Percentiles rank a stretch among this genome's conserved stretches.
phyloP scores from a whole-genome alignment of 257 asterid species.

The Petunia axillaris region DNA sequence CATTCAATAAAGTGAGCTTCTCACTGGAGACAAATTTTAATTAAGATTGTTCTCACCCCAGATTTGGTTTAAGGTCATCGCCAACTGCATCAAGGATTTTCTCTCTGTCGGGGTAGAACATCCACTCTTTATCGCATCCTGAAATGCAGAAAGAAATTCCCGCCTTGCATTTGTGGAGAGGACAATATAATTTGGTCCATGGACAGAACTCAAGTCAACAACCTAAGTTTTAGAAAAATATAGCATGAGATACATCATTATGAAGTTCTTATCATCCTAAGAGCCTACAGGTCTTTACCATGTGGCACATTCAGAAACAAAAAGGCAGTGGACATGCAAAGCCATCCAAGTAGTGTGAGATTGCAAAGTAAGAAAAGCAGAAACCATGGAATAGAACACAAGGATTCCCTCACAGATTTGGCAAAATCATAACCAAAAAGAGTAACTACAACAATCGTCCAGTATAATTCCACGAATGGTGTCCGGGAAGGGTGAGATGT shows the following conservation, averaged over 20 bases:
- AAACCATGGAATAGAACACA: constrained; percentile 2
- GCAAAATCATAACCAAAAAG: constrained; percentile 2
- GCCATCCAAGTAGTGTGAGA: not conserved
- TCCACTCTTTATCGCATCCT: constrained; percentile 60
- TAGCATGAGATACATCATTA: constrained; percentile 11
- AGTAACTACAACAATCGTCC: too few relatives aligned
- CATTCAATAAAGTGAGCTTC: not conserved
- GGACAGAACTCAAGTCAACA: constrained; percentile 64
- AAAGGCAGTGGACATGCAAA: constrained; percentile 14
- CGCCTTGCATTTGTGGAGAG: constrained; percentile 67
- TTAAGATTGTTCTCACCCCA: constrained; percentile 65
- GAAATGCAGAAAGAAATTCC: constrained; percentile 61
- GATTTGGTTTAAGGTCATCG: constrained; percentile 57
- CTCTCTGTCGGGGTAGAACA: constrained; percentile 62
- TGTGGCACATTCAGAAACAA: constrained; percentile 11
- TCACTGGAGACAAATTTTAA: not conserved
- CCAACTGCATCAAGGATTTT: constrained; percentile 63
- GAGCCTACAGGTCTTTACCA: constrained; percentile 5
- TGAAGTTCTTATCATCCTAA: not conserved
- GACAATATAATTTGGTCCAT: constrained; percentile 57
- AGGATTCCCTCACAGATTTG: not conserved
- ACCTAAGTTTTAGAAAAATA: constrained; percentile 50
- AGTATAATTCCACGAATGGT: too few relatives aligned
- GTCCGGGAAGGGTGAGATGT: too few relatives aligned
- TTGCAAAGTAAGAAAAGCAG: not conserved